phyloP scores from a whole-genome alignment of 441 rosid genomes.

The Jatropha multifida region DNA sequence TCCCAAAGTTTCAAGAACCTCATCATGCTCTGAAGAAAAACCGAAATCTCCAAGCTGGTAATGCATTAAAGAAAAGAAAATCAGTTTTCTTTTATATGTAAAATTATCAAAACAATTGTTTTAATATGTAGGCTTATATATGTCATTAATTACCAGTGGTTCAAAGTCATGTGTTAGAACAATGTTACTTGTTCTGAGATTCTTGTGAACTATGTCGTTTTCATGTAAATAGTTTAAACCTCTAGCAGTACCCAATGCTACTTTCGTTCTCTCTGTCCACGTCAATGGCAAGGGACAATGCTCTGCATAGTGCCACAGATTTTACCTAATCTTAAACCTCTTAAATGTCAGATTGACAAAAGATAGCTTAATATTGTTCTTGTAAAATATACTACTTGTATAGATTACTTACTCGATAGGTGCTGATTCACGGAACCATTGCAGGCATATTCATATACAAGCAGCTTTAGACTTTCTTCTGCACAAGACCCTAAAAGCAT shows the following conservation, averaged over 20 bases:
- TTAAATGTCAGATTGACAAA: not conserved
- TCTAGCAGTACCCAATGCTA: slow-evolving; percentile 40
- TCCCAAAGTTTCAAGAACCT: slow-evolving; percentile 35
- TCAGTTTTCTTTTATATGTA: not conserved
- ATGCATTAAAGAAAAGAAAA: not conserved
- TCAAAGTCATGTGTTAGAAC: slow-evolving; percentile 42
- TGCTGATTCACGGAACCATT: slow-evolving; percentile 38
- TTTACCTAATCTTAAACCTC: not conserved
- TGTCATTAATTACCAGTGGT: slow-evolving; percentile 33
- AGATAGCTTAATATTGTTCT: not conserved
- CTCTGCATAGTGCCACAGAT: slow-evolving; percentile 27
- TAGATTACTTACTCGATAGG: slow-evolving; percentile 33
- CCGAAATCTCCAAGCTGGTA: slow-evolving; percentile 53
- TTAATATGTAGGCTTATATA: not conserved
- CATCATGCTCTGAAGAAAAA: slow-evolving; percentile 30
- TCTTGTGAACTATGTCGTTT: slow-evolving; percentile 36
- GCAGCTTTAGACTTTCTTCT: slow-evolving; percentile 37
- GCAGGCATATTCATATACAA: slow-evolving; percentile 43
- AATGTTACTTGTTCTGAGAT: slow-evolving; percentile 40
- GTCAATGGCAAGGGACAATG: slow-evolving; percentile 32
- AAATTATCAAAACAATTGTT: not conserved
- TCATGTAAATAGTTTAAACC: slow-evolving; percentile 44
- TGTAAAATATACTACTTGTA: not conserved
- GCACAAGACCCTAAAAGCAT: slow-evolving; percentile 40
- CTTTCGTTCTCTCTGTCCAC: slow-evolving; percentile 40